phyloP scores from a whole-genome alignment of 2,329 filamentous ascomycete species.

The Chaetomiaceae sp. region DNA sequence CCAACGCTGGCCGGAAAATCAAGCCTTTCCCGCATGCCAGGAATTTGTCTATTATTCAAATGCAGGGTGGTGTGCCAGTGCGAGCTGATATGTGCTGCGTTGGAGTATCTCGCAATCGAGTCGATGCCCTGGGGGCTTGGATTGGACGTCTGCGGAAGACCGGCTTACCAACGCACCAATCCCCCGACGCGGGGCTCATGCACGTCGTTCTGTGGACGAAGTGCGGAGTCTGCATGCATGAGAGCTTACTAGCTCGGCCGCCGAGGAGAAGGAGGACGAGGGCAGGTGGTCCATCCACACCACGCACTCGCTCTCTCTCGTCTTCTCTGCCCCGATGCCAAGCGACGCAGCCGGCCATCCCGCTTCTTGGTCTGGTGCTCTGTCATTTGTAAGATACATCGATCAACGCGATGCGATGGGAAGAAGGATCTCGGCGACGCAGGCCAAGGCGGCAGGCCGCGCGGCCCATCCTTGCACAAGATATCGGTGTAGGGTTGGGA shows the following conservation, averaged over 20 bases:
- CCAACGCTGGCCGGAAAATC: not conserved
- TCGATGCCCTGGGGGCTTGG: slow-evolving; percentile 1
- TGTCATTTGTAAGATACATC: not conserved
- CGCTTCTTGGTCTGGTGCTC: no score
- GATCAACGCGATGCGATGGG: slow-evolving; percentile 2
- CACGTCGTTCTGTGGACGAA: not conserved
- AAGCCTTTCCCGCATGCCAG: not conserved
- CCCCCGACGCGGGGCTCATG: not conserved
- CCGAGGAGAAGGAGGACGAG: no score
- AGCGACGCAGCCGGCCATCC: no score
- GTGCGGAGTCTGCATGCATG: slow-evolving; percentile 4
- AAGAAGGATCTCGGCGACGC: slow-evolving; percentile 4
- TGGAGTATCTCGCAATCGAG: slow-evolving; percentile 2
- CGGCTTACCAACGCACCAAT: slow-evolving; percentile 4
- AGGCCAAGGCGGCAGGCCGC: slow-evolving; percentile 18
- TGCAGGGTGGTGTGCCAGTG: not conserved
- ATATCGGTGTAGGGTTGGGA: not conserved
- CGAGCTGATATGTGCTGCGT: not conserved
- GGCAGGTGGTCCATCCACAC: no score
- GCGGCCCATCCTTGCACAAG: slow-evolving; percentile 8
- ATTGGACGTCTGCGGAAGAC: not conserved
- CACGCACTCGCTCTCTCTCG: no score
- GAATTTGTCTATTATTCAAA: not conserved
- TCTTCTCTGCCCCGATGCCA: no score
- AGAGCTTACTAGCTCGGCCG: not conserved